Evolutionary conservation across 208 protist genomes (phyloP).

Genomic region (Crithidia bombi): DNA sequence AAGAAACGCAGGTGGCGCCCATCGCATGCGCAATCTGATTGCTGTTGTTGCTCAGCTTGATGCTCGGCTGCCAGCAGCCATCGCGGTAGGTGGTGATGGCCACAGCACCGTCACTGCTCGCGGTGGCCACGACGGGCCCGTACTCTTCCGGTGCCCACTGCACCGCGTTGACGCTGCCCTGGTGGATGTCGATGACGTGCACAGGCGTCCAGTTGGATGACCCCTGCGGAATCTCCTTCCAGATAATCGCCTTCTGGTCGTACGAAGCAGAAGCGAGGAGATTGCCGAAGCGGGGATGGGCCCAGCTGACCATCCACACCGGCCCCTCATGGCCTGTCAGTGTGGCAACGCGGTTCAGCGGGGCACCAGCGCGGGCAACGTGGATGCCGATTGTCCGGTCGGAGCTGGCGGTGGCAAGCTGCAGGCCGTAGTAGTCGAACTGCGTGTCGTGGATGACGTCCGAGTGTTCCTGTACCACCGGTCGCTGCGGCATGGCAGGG

Average conservation of each 20-base stretch:
- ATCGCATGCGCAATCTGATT: conserved; percentile 89
- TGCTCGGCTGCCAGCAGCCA: conserved; percentile 72
- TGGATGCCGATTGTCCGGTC: conserved; percentile 97
- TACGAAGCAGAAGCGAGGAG: conserved; percentile 97
- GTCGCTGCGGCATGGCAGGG: conserved; percentile 13
- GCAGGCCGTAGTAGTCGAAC: conserved; percentile 98
- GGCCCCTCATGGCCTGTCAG: conserved; percentile 95
- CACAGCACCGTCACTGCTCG: conserved; percentile 81
- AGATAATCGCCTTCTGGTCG: conserved; percentile 97
- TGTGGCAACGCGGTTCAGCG: conserved; percentile 65
- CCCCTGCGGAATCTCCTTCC: conserved; percentile 77
- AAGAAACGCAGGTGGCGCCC: conserved; percentile 78
- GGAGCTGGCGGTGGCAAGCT: conserved; percentile 98
- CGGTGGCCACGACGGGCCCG: conserved; percentile 69
- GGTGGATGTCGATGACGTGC: conserved; percentile 77
- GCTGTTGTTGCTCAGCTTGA: conserved; percentile 79
- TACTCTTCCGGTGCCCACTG: conserved; percentile 81
- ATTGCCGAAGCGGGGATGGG: conserved; percentile 97
- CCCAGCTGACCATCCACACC: conserved; percentile 98
- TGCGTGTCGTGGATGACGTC: conserved; percentile 97
- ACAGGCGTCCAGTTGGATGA: conserved; percentile 58
- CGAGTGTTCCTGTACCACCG: conserved; percentile 62
- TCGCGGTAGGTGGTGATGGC: conserved; percentile 63
- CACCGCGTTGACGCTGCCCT: conserved; percentile 81
- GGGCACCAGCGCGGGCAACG: conserved; percentile 61